phyloP scores from a whole-genome alignment of 1,284 basidiomycete species.

The Ceratobasidium sp. region DNA sequence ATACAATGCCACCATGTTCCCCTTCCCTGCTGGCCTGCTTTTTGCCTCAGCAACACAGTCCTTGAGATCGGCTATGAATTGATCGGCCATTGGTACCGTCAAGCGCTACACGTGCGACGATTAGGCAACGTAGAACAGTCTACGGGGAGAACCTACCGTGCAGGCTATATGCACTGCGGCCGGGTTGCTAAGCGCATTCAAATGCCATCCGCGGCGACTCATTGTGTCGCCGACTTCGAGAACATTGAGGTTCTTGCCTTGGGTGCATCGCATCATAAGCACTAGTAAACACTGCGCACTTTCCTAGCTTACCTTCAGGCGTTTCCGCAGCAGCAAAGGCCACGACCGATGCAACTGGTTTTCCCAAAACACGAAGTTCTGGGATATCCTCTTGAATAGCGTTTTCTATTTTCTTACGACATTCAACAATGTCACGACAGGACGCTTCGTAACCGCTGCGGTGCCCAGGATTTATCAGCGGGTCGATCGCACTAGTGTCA shows the following conservation, averaged over 20 bases:
- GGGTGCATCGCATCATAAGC: slow-evolving; percentile 55
- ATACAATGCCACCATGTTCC: slow-evolving; percentile 85
- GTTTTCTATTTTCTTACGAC: slow-evolving; percentile 69
- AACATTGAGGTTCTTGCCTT: slow-evolving; percentile 64
- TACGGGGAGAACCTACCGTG: slow-evolving; percentile 66
- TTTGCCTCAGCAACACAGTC: slow-evolving; percentile 70
- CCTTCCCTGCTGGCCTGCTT: slow-evolving; percentile 63
- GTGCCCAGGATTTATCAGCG: slow-evolving; percentile 3
- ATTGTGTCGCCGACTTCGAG: slow-evolving; percentile 91
- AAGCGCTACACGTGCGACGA: slow-evolving; percentile 59
- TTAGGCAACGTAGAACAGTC: neutral
- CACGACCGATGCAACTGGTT: slow-evolving; percentile 87
- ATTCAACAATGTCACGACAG: slow-evolving; percentile 80
- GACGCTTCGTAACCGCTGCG: slow-evolving; percentile 87
- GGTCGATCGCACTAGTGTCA: neutral
- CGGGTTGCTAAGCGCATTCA: slow-evolving; percentile 82
- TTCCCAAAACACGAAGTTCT: slow-evolving; percentile 83
- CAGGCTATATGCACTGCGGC: slow-evolving; percentile 91
- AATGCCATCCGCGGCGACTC: slow-evolving; percentile 84
- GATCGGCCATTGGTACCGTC: slow-evolving; percentile 76
- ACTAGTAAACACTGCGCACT: neutral
- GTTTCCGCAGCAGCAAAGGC: slow-evolving; percentile 65
- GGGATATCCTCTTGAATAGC: slow-evolving; percentile 71
- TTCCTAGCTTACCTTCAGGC: neutral
- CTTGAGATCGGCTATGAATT: slow-evolving; percentile 82